Evolutionary conservation across 495 filamentous ascomycete genomes (phyloP).

Genomic region (Talaromyces nanjingensis): DNA sequence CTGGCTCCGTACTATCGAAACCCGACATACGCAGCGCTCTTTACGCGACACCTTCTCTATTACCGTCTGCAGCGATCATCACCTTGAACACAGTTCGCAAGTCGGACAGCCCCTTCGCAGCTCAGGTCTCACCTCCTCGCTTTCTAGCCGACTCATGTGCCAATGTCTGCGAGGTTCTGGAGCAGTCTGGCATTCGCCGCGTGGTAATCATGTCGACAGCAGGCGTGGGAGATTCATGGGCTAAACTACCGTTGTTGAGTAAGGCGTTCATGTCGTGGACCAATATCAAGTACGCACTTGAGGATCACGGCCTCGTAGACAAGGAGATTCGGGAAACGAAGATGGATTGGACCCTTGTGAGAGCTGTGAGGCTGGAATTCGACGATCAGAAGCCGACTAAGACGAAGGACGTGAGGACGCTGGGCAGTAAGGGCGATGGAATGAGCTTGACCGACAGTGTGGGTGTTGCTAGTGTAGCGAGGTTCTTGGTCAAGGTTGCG

Average conservation of each 20-base stretch:
- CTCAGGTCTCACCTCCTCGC: slow-evolving; percentile 32
- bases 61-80: slow-evolving; percentile 33
- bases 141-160: slow-evolving; percentile 39
- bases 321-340: slow-evolving; percentile 30
- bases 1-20: slow-evolving; percentile 33
- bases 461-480: slow-evolving; percentile 20
- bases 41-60: slow-evolving; percentile 12
- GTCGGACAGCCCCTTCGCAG: slow-evolving; percentile 38
- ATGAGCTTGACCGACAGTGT: slow-evolving; percentile 21
- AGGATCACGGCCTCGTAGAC: slow-evolving; percentile 36
- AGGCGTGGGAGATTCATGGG: slow-evolving; percentile 41
- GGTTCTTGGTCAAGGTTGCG: slow-evolving; percentile 23
- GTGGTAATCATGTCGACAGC: slow-evolving; percentile 39
- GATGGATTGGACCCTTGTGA: slow-evolving; percentile 36
- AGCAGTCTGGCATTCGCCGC: slow-evolving; percentile 29
- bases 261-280: slow-evolving; percentile 35
- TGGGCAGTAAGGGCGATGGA: slow-evolving; percentile 22
- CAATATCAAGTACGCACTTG: slow-evolving; percentile 38
- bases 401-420: slow-evolving; percentile 18
- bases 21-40: slow-evolving; percentile 31
- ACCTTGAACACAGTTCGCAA: slow-evolving; percentile 36
- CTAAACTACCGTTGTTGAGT: slow-evolving; percentile 31
- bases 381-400: slow-evolving; percentile 20
- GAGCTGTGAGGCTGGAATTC: slow-evolving; percentile 29
- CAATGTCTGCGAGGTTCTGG: slow-evolving; percentile 32